Evolutionary conservation across 306 rosid species (phyloP), one percentile per base, ranked within the genome.

Genomic region (Fagus sylvatica): DNA sequence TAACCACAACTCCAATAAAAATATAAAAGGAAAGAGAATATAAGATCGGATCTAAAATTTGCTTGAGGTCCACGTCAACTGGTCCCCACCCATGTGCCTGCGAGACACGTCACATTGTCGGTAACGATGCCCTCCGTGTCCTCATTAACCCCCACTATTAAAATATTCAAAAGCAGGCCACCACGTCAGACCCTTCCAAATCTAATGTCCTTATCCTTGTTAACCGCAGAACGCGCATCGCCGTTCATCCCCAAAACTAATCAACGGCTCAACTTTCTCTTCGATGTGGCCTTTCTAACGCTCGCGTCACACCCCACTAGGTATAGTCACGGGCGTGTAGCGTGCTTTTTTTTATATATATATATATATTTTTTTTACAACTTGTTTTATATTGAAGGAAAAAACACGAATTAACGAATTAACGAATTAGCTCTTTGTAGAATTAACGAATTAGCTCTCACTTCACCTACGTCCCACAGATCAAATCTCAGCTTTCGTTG

Each of bases 81-180:
- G 48, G 86, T 83, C 57, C 56, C 85, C 85, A 48, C 57, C 71
- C 76, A 69, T 83, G 83, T 54, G 83, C 66, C 55, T 68, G 17
- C 48, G 4, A 5, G 78, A 74, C 89, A 85, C 87, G 91, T 90
- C 88, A 90, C 46, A 15, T 30, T 86, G 87, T 80, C 79, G 75
- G 83, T 34, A 42, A 66, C 46, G 68, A 59, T 79, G 56, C 62
- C 70, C 40, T 61, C 53, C 2, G 51, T 46, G 28, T 22, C 28
- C 62, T 16, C 36, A 53, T 69, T 72, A 37, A 61, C 51, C 76
- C 72, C 43, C 79, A 30, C 79, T 76, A 60, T 17, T 60, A 36
- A 66, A 76, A 41, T 28, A 53, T 42, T 76, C 3, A 15, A 36
- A 79, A 60, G 7, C 36, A 54, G 19, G 71, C 11, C 46, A 75